Base-by-base conservation (phyloP, 352 stramenopile species). In the Nothophytophthora sp. region DNA sequence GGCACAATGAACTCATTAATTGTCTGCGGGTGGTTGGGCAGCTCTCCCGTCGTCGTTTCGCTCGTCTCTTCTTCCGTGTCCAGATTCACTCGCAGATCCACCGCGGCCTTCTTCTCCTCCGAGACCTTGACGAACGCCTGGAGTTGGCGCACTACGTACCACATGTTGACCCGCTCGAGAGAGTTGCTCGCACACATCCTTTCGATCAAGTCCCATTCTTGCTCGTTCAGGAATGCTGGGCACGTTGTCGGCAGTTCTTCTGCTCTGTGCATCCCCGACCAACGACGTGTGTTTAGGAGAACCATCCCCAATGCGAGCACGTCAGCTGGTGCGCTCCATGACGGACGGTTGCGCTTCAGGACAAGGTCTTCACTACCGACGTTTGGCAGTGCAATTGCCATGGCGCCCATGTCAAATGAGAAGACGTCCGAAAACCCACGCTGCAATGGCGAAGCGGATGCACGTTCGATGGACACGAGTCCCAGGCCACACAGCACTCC, bases 121-220 rank as follows among this genome's bases (percentile, higher is more conserved):
- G 35, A 43, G 11, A 15, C 22, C 35, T 47, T 50, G 18, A 52
- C 32, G 35, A 64, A 57, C 23, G 33, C 19, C 46, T 57, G 59
- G 6, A 71, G 27, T 42, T 63, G 62, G 18, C 67, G 56, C 35
- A 71, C 51, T n/a, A 67, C 56, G 29, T 63, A 63, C 50, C 56
- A 60, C 46, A 67, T 71, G 13, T 46, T 67, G 24, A 34, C 51
- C 51, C 51, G 25, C 24, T 25, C 35, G 2, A 39, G 32, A 15
- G 50, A 50, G 12, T 16, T 36, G 7, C 22, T 48, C 18, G 42
- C 42, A 36, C 50, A 67, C 62, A 67, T 71, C 25, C 33, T 19
- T 45, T 64, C n/a, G 24, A 71, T 34, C 20, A 71, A 44, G 24
- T 60, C 45, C 62, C 56, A 71, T 50, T 71, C 50, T 0, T 30